Base-by-base conservation (phyloP, 371 early-diverging fungal genomes). In the Blakeslea trispora region DNA sequence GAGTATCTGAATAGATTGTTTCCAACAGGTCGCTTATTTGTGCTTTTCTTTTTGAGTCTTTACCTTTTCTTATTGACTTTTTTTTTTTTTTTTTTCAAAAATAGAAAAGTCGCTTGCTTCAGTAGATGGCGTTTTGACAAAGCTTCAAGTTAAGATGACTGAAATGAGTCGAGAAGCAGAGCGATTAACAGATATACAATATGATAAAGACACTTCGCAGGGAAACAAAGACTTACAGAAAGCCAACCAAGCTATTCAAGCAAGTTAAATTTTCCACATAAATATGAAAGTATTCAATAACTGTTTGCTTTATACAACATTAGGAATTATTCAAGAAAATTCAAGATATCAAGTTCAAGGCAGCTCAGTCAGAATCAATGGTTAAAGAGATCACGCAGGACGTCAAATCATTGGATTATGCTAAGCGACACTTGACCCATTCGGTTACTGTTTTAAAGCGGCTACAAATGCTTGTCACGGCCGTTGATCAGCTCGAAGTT, bases 351-450 rank as follows among this genome's bases (percentile, higher is more conserved):
- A 89, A 91, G 55, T 72, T 76, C 40, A 93, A 93, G 68, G 93
- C 95, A 21, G 71, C 85, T 0, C 85, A 88, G 45, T 90, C 96
- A 0, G 96, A 96, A 59, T 75, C 83, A 5, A 90, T 88, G 85
- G 97, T 97, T 0, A 87, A 89, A 45, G 95, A 95, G 50, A 96
- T 98, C 44, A 97, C 98, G 10, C 85, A 88, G 57, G 98, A 98
- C 57, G 96, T 98, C 57, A 95, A 94, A 69, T 82, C 90, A 4
- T 75, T 98, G 18, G 98, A 98, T 71, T 88, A 85, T 59, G 94
- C 96, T 44, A 98, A 98, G 64, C 82, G 89, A 43, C 94, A 97
- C 60, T 73, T 98, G 56, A 89, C 91, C 1, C 68, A 72, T 21
- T 84, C 95, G 1, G 91, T 94, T 9, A 89, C 91, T 0, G 85